phyloP scores from a whole-genome alignment of 2,329 filamentous ascomycete species.

The Phoma sp. region DNA sequence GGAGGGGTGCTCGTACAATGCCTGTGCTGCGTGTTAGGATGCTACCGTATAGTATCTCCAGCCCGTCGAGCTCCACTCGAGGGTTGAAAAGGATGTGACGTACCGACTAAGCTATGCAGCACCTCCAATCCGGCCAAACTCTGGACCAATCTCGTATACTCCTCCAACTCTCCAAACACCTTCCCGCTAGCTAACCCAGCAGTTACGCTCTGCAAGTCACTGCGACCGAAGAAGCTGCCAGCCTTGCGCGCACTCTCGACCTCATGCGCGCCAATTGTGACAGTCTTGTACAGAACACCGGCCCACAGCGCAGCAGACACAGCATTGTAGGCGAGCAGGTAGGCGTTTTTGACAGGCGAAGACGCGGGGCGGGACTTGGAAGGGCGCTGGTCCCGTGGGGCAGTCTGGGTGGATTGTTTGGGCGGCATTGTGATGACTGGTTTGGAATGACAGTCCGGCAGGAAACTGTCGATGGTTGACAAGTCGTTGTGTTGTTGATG shows the following conservation, averaged over 20 bases:
- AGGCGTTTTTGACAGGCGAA: constrained; percentile 52
- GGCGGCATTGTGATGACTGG: constrained; percentile 24
- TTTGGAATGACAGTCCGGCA: background rate
- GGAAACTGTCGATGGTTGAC: background rate
- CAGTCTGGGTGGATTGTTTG: constrained; percentile 18
- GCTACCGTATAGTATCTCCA: background rate
- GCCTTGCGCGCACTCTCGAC: constrained; percentile 23
- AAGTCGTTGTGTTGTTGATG: too few relatives aligned
- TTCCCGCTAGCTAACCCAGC: constrained; percentile 47
- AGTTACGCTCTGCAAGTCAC: constrained; percentile 14
- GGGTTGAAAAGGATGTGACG: constrained; percentile 25
- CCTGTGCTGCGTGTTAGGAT: constrained; percentile 56
- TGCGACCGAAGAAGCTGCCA: constrained; percentile 21
- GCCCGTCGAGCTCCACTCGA: background rate
- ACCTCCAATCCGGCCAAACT: constrained; percentile 84
- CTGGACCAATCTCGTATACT: constrained; percentile 81
- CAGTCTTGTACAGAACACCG: constrained; percentile 74
- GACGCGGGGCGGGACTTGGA: constrained; percentile 1
- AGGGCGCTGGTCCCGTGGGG: constrained; percentile 7
- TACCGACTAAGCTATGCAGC: constrained; percentile 79
- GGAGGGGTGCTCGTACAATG: constrained; percentile 82
- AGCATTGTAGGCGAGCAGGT: constrained; percentile 87
- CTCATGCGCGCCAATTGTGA: constrained; percentile 57
- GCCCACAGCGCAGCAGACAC: constrained; percentile 80
- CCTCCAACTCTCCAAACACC: constrained; percentile 69